Evolutionary conservation across 148 eudicot species (phyloP).

Genomic region (Chenopodium formosanum): DNA sequence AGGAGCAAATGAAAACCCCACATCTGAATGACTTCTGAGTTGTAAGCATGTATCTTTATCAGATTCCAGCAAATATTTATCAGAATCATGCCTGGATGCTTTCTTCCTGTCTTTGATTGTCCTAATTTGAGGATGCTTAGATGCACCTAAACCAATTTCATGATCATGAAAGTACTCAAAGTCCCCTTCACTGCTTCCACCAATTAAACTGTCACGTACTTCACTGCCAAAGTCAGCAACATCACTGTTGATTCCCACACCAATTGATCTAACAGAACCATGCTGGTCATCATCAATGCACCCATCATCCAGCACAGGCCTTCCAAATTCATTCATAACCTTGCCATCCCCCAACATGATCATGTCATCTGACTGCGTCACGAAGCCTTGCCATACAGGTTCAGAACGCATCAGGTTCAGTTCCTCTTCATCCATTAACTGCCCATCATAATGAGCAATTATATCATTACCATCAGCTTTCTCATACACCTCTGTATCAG

Average conservation of each 20-base stretch:
- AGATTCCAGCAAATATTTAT: conserved; percentile 38
- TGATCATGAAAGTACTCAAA: conserved; percentile 70
- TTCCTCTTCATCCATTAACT: conserved; percentile 87
- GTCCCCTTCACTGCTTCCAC: conserved; percentile 92
- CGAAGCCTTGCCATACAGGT: conserved; percentile 97
- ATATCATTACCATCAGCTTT: conserved; percentile 57
- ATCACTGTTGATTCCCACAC: conserved; percentile 97
- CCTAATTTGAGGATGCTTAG: conserved; percentile 39
- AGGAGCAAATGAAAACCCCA: conserved; percentile 82
- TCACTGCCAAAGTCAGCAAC: conserved; percentile 87
- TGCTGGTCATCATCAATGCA: conserved; percentile 85
- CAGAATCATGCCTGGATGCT: conserved; percentile 37
- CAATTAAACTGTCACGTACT: conserved; percentile 82
- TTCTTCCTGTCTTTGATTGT: conserved; percentile 45
- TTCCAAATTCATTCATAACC: conserved; percentile 52
- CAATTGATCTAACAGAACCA: conserved; percentile 94
- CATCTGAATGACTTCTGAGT: conserved; percentile 48
- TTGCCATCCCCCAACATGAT: conserved; percentile 74
- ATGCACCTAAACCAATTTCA: conserved; percentile 48
- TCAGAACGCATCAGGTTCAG: conserved; percentile 81
- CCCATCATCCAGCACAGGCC: conserved; percentile 55
- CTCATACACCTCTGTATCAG: conserved; percentile 60
- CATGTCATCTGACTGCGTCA: conserved; percentile 77
- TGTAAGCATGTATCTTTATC: conserved; percentile 38
- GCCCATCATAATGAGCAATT: conserved; percentile 82